A percentile compares a stretch with the other conserved stretches of the same genome.
Evolutionary conservation across 176 grass and related monocot genomes (phyloP).

Genomic region (Triticum monococcum): DNA sequence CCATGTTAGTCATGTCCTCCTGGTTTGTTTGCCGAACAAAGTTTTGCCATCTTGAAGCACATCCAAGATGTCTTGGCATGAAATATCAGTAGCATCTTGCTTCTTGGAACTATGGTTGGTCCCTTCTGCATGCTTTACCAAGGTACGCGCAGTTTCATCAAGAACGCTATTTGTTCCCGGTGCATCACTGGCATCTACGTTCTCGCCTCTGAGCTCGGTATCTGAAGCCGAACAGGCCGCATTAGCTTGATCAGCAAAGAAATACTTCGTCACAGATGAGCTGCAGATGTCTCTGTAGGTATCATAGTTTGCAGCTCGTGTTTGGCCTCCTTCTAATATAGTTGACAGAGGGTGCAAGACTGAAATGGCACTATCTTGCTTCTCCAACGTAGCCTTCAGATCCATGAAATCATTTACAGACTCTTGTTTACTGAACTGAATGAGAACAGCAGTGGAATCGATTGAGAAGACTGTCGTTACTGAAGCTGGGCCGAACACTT

Average conservation of each 20-base stretch:
- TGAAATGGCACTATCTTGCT: conserved; percentile 55
- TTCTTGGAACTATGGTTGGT: conserved; percentile 14
- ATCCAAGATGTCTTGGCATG: conserved; percentile 46
- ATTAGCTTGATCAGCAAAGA: conserved; percentile 88
- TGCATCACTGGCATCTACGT: conserved; percentile 1
- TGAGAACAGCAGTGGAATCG: conserved; percentile 67
- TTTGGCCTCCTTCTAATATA: conserved; percentile 82
- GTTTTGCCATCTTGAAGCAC: conserved; percentile 34
- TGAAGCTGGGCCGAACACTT: conserved; percentile 71
- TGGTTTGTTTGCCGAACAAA: conserved; percentile 20
- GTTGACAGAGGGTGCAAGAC: conserved; percentile 74
- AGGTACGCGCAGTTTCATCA: not conserved
- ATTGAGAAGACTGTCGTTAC: conserved; percentile 63
- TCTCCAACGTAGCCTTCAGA: conserved; percentile 72
- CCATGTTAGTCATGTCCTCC: not conserved
- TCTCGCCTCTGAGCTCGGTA: conserved; percentile 6
- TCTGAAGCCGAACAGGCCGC: conserved; percentile 49
- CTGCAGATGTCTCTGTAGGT: conserved; percentile 78
- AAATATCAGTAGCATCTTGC: conserved; percentile 19
- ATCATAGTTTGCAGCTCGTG: conserved; percentile 65
- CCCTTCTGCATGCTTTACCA: conserved; percentile 8
- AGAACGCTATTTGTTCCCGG: not conserved
- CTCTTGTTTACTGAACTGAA: conserved; percentile 79
- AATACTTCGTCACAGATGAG: conserved; percentile 56
- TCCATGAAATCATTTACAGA: conserved; percentile 66